Percentiles rank a stretch among this genome's conserved stretches.
These are phyloP conservation scores for Blepharisma japonicum DNA, from an alignment of 73 alveolate genomes.

Conservation along the genomic window DNA sequence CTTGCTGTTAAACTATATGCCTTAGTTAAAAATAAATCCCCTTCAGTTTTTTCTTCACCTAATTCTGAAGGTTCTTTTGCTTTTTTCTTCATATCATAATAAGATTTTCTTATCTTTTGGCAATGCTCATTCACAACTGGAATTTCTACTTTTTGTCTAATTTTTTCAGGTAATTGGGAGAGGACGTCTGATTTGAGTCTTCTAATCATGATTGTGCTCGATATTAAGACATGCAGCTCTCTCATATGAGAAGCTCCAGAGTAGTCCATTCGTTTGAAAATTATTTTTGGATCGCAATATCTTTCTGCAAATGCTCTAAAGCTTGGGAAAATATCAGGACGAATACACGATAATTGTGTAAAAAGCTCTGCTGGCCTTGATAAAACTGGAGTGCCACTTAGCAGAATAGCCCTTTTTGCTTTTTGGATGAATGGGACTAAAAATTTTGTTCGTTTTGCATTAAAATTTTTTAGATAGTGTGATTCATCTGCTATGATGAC, in stretches of 20 bases:
- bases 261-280: slow-evolving; percentile 65
- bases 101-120: slow-evolving; percentile 39
- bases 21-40: slow-evolving; percentile 34
- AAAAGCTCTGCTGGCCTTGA: slow-evolving; percentile 85
- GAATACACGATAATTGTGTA: slow-evolving; percentile 60
- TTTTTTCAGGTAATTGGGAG: slow-evolving; percentile 79
- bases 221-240: slow-evolving; percentile 74
- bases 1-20: slow-evolving; percentile 64
- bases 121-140: slow-evolving; percentile 46
- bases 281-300: slow-evolving; percentile 81
- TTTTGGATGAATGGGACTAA: slow-evolving; percentile 73
- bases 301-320: slow-evolving; percentile 65
- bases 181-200: slow-evolving; percentile 86
- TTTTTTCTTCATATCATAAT: slow-evolving; percentile 19
- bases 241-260: slow-evolving; percentile 66
- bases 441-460: slow-evolving; percentile 69
- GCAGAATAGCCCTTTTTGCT: slow-evolving; percentile 74
- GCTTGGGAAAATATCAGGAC: slow-evolving; percentile 71
- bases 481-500: slow-evolving; percentile 91
- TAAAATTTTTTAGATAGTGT: slow-evolving; percentile 78
- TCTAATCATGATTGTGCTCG: slow-evolving; percentile 74
- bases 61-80: neutral
- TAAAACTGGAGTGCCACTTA: slow-evolving; percentile 95
- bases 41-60: slow-evolving; percentile 29
- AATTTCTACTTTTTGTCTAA: slow-evolving; percentile 65